Percentiles rank a stretch among this genome's conserved stretches.
phyloP scores from a whole-genome alignment of 768 basidiomycete species.

The Phlegmacium glaucopus region DNA sequence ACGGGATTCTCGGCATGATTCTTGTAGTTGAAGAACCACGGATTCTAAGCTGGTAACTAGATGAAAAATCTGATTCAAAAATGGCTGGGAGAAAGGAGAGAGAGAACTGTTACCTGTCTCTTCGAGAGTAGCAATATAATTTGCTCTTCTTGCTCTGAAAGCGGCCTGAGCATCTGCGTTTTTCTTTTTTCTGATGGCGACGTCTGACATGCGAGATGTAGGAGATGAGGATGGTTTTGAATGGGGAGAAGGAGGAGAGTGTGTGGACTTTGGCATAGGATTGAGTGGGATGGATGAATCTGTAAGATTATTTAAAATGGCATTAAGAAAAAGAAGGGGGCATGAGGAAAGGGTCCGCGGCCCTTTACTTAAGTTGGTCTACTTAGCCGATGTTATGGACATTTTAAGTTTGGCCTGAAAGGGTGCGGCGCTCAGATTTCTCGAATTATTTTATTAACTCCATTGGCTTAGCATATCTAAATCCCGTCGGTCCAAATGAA shows the following conservation, averaged over 20 bases:
- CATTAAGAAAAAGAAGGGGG: constrained; percentile 57
- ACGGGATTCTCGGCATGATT: constrained; percentile 69
- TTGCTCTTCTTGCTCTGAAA: constrained; percentile 76
- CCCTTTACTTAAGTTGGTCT: constrained; percentile 37
- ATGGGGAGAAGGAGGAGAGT: constrained; percentile 24
- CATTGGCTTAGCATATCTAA: constrained; percentile 32
- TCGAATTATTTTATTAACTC: constrained; percentile 43
- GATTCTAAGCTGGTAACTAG: constrained; percentile 76
- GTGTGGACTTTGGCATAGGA: constrained; percentile 41
- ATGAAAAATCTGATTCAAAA: constrained; percentile 16
- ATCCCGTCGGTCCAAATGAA: constrained; percentile 36
- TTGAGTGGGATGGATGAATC: constrained; percentile 19
- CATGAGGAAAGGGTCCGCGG: constrained; percentile 69
- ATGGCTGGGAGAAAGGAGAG: constrained; percentile 9
- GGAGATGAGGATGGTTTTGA: constrained; percentile 30
- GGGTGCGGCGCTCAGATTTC: constrained; percentile 45
- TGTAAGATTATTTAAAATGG: constrained; percentile 51
- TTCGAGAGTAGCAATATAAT: constrained; percentile 85
- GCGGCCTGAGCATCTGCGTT: constrained; percentile 89
- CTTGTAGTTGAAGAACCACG: constrained; percentile 82
- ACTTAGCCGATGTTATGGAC: constrained; percentile 47
- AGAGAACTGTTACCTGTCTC: constrained; percentile 59
- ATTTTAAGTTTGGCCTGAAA: constrained; percentile 50
- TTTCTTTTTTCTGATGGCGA: constrained; percentile 80
- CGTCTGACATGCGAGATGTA: constrained; percentile 53